These are phyloP conservation scores for peach (Prunus persica) DNA, from an alignment of 306 rosid genomes.

Conservation along the genomic window DNA sequence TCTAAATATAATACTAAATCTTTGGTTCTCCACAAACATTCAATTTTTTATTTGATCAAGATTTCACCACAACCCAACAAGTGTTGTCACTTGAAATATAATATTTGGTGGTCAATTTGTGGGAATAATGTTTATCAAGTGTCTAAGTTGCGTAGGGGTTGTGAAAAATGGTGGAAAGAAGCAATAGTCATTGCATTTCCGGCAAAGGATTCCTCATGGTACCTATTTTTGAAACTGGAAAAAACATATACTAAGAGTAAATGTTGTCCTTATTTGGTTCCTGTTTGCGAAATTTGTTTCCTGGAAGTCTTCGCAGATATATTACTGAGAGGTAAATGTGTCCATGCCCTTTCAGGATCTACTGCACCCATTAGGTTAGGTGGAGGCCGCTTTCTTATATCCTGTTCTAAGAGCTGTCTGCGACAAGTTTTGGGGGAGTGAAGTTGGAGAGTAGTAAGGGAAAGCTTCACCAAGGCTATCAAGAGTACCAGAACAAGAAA, in stretches of 20 bases:
- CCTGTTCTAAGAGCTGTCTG: conserved; percentile 1
- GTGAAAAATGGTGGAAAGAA: background rate
- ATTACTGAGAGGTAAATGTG: background rate
- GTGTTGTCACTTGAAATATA: background rate
- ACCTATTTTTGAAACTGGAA: too few species aligned
- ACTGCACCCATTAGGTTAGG: conserved; percentile 82
- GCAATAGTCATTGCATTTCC: background rate
- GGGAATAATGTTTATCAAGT: background rate
- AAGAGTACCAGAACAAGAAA: background rate
- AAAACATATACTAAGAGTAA: background rate
- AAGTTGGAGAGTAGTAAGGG: background rate
- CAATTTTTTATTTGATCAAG: background rate
- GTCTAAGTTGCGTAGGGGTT: background rate
- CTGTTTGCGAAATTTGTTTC: background rate
- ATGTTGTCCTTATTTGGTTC: background rate
- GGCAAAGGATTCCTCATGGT: background rate
- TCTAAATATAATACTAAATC: background rate
- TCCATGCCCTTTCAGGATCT: conserved; percentile 55
- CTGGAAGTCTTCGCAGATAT: background rate
- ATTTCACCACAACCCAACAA: background rate
- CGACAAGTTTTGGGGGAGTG: background rate
- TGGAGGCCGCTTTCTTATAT: conserved; percentile 83
- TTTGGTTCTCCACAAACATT: background rate
- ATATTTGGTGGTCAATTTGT: background rate
- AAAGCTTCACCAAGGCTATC: background rate